Base-by-base conservation (phyloP, 805 yeast genomes). In the Nakazawaea molendinolei region DNA sequence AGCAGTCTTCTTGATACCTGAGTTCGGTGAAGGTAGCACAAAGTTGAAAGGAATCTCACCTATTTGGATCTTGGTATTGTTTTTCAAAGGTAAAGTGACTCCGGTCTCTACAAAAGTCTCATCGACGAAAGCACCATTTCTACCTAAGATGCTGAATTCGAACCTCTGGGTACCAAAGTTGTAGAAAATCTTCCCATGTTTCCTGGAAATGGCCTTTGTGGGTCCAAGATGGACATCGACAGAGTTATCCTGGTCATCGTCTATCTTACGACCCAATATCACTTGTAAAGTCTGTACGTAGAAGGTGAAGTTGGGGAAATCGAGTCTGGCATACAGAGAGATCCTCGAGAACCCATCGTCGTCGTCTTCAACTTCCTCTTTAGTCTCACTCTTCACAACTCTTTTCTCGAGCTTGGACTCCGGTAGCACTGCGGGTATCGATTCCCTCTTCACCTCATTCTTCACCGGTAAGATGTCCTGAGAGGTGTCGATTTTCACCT, bases 61-160 rank as follows among this genome's bases (percentile, higher is more conserved):
- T 26, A 92, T 86, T 56, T 92, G 97, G 33, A 92, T 78, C 48
- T 83, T 82, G 1, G 89, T 77, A 27, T 81, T 84, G 58, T 90
- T 86, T 16, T 67, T 67, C 31, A 92, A 63, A 2, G 95, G 95
- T 7, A 92, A 87, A 0, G 98, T 92, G 24, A 85, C 78, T 7
- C 95, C 97, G 42, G 83, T 76, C 52, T 86, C 96, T 5, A 92
- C 81, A 56, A 90, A 92, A 23, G 67, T 67, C 46, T 87, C 95
- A 56, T 90, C 92, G 3, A 92, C 95, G 65, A 92, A 92, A 2
- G 97, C 97, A 25, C 98, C 98, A 56, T 92, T 92, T 48, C 95
- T 72, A 14, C 98, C 98, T 47, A 89, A 67, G 2, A 92, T 87
- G 7, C 94, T 79, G 30, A 92, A 63, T 58, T 92, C 98, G 52